Evolutionary conservation across 345 rosid species (phyloP).

Genomic region (Erodium maritimum): DNA sequence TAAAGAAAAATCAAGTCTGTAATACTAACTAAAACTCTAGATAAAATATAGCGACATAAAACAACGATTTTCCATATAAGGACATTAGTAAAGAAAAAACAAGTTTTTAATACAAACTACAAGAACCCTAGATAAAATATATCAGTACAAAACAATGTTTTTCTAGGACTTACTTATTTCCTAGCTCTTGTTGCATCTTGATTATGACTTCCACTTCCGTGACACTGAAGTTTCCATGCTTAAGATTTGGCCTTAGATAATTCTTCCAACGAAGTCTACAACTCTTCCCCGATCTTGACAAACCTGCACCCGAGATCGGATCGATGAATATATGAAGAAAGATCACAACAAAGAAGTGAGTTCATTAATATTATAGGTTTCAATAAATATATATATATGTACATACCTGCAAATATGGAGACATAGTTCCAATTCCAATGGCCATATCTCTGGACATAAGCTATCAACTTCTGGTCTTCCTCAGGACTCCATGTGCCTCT

Average conservation of each 20-base stretch:
- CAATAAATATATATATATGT: no score
- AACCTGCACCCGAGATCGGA: no score
- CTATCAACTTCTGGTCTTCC: not conserved
- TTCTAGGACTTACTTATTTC: not conserved
- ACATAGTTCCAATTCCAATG: not conserved
- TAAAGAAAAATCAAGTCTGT: no score
- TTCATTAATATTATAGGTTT: no score
- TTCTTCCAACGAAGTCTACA: not conserved
- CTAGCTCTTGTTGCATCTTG: not conserved
- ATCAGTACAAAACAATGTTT: no score
- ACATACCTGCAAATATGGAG: not conserved
- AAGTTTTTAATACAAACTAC: no score
- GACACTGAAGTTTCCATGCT: not conserved
- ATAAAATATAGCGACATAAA: no score
- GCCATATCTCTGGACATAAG: not conserved
- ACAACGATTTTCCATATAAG: no score
- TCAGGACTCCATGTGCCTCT: not conserved
- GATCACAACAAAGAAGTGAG: no score
- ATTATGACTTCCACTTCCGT: not conserved
- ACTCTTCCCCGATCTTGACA: not conserved
- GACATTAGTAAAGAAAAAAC: no score
- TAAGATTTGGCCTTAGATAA: not conserved
- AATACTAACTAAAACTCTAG: no score
- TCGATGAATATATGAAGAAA: not conserved
- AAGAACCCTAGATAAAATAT: no score